Evolutionary conservation across 371 early-diverging fungal species (phyloP).

Genomic region (Rhizopus stolonifer): DNA sequence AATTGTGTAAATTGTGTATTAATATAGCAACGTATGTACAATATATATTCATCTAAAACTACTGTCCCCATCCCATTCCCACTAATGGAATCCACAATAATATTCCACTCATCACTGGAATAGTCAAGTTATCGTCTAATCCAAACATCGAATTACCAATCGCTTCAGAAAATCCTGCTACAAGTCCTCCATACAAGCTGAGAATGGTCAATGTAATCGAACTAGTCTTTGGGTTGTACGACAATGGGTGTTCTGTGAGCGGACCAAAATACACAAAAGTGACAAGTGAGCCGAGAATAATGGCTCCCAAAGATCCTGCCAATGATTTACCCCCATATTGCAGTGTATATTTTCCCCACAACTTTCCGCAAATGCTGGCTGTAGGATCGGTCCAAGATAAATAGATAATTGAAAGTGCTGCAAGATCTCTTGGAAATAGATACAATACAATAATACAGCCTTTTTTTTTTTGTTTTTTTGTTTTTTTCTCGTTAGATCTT

Average conservation of each 20-base stretch:
- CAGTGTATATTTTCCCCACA: conserved; percentile 53
- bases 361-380: conserved; percentile 50
- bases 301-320: conserved; percentile 51
- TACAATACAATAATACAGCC: conserved; percentile 47
- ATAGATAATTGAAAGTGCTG: conserved; percentile 55
- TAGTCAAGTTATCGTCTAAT: conserved; percentile 50
- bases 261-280: conserved; percentile 43
- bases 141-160: conserved; percentile 32
- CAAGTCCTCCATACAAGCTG: conserved; percentile 45
- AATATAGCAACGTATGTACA: not conserved
- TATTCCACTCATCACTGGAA: conserved; percentile 43
- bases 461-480: no score
- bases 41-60: not conserved
- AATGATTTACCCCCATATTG: conserved; percentile 48
- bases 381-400: conserved; percentile 59
- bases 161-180: conserved; percentile 47
- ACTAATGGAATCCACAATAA: conserved; percentile 44
- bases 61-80: conserved; percentile 15
- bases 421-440: conserved; percentile 47
- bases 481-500: no score
- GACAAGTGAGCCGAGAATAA: conserved; percentile 37
- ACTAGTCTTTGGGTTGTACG: conserved; percentile 21
- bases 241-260: conserved; percentile 12
- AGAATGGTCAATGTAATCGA: conserved; percentile 21
- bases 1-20: no score